Evolutionary conservation across 352 stramenopile species (phyloP), one percentile per base, ranked within the genome.

Genomic region (Pseudoperonospora humuli): DNA sequence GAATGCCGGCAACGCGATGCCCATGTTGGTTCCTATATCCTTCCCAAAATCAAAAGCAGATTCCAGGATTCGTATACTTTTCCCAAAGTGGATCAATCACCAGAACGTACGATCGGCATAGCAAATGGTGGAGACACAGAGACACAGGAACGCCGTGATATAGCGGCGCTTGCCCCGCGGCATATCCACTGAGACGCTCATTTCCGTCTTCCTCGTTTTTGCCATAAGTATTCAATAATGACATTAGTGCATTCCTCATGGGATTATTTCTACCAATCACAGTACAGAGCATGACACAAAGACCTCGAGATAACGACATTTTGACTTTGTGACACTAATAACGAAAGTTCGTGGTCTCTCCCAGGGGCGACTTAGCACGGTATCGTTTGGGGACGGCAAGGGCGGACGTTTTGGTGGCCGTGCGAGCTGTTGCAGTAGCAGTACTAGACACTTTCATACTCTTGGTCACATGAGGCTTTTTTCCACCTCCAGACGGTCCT

Each of bases 81-180:
- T 19, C 14, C 28, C n/a, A 21, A 37, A 9, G n/a, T 8, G 13
- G 34, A 14, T 19, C 24, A 0, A 33, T 24, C 21, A 40, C 5
- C 15, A 2, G 7, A 5, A 56, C 67, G 21, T 75, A 86, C 80
- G 77, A 39, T 90, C 81, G 17, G 81, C 81, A 43, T 93, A 93
- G 64, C 78, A 93, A 50, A 93, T 85, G 11, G 71, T 86, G 26
- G 78, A 83, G 36, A 86, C 70, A 31, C 74, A 75, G 29, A 88
- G 63, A 40, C 78, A 89, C 32, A 91, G 51, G 34, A 79, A 54
- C 7, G 81, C 72, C 24, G 78, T 93, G 34, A 84, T 32, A 60
- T 86, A 86, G 53, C 78, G 78, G 1, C 75, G 75, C 26, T 37
- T 54, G 20, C 67, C 67, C 27, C 40, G 49, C 33, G 62, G 54